Evolutionary conservation across 169 alveolate genomes (phyloP), one percentile per base, ranked within the genome.

Genomic region (Theileria orientalis): DNA sequence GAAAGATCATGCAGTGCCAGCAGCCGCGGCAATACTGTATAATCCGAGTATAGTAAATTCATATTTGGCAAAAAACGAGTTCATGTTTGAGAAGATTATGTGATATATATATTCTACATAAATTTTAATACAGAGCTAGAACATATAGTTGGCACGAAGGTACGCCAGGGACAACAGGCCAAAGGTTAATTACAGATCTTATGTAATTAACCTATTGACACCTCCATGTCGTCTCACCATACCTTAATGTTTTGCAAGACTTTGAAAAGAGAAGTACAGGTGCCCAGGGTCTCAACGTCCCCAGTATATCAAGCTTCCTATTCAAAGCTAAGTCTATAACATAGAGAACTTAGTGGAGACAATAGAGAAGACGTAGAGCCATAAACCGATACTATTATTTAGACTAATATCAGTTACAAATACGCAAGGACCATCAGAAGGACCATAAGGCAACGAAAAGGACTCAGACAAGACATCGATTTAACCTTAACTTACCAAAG

Each of bases 181-280:
- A 69, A 82, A 77, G 33, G 40, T 69, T 32, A 25, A 19, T 44
- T 30, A 56, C 85, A 83, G 91, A 27, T 84, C 91, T 27, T 19
- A 78, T 85, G 89, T 73, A 59, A 33, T 7, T 27, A 60, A 69
- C 35, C 56, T 72, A 67, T 85, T 83, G 91, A 69, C 87, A 85
- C 90, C 92, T 83, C 90, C 92, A 84, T 83, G 90, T 85, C 90
- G 92, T 25, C 90, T 85, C 92, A 85, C 77, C 92, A 83, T 83
- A 84, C 79, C 91, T 86, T 61, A 9, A 11, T 61, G 21, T 32
- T 19, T 19, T 61, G 63, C 29, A 61, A 19, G 14, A 30, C 21
- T 32, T n/a, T 19, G 7, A 9, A 61, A 32, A 61, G 51, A n/a
- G 14, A 14, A 37, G 70, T 37, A 14, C 6, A 61, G 70, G 70